Evolutionary conservation across 305 asterid genomes (phyloP).

Genomic region (Rubia peregrina): DNA sequence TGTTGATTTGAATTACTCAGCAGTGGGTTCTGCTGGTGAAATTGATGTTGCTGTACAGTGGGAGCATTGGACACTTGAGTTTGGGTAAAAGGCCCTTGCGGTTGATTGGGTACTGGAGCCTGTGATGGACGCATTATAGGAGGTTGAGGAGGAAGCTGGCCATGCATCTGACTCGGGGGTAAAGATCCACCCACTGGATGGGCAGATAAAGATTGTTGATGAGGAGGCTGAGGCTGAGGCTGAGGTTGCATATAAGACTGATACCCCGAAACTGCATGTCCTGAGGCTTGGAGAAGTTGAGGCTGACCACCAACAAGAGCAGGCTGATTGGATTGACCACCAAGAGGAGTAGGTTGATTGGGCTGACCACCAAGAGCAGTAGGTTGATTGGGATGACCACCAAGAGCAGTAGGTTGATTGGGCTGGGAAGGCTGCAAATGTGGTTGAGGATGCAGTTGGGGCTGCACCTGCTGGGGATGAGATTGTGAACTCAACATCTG

Average conservation of each 20-base stretch:
- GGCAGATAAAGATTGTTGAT: constrained; percentile 40
- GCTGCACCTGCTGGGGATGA: constrained; percentile 46
- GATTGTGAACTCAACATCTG: constrained; percentile 22
- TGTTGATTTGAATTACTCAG: constrained; percentile 39
- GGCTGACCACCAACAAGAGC: constrained; percentile 16
- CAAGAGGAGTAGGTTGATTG: no score
- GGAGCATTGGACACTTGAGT: constrained; percentile 35
- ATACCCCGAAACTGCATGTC: constrained; percentile 51
- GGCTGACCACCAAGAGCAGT: no score
- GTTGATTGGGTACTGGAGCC: constrained; percentile 47
- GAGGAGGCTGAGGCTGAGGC: no score
- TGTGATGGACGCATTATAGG: constrained; percentile 37
- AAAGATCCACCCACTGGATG: constrained; percentile 38
- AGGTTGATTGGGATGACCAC: background rate
- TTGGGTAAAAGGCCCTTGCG: constrained; percentile 37
- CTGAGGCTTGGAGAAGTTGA: constrained; percentile 39
- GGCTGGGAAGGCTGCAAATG: constrained; percentile 43
- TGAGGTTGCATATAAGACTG: constrained; percentile 63
- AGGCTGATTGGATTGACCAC: no score
- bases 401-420: constrained; percentile 38
- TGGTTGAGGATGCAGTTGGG: constrained; percentile 39
- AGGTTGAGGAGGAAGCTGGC: constrained; percentile 57
- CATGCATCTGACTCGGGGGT: constrained; percentile 41
- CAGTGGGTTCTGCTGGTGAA: constrained; percentile 49
- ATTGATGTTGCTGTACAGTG: constrained; percentile 43